Base-by-base conservation (phyloP, 2,329 filamentous ascomycete species). In the Ophiostoma quercus region DNA sequence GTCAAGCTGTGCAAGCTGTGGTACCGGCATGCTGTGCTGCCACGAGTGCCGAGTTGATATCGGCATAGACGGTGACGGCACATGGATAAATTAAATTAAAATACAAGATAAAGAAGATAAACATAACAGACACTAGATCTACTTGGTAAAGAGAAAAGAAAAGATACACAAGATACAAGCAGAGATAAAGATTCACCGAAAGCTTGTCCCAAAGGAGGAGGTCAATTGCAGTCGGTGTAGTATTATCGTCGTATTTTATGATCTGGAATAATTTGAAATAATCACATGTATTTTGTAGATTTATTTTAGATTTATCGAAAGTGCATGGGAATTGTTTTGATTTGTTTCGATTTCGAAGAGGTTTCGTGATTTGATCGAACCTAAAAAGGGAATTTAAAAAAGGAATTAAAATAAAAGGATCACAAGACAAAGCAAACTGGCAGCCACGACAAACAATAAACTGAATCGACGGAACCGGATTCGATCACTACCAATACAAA, bases 171-270 rank as follows among this genome's bases (percentile, higher is more conserved):
- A 8, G 25, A 34, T 34, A 34, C 60, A 34, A 60, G 12, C 7
- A 37, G 60, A 67, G 19, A 39, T 16, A 29, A 43, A 29, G 29
- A 63, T 3, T 19, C 7, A 37, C 34, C 54, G 16, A 43, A 14
- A 62, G 34, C 69, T 70, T 70, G 69, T 41, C 69, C 69, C 12
- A 68, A 70, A 68, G 43, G 63, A 70, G 69, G 60, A 70, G 69
- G 69, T 51, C 60, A 54, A 57, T 41, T 6, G 60, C 14, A 37
- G 51, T 25, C 12, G 32, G 60, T 14, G 29, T 32, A 25, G 25
- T 29, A 29, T 1, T 29, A 62, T 62, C 32, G 32, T 9, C 16
- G 11, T 25, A 5, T 12, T 29, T 25, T n/a, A 12, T 19, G 3
- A 14, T 41, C 29, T 32, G 29, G n/a, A n/a, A n/a, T n/a, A n/a